Percentiles rank a stretch among this genome's conserved stretches.
These are phyloP conservation scores for Sedum album DNA, from an alignment of 164 flowering plant genomes.

Conservation along the genomic window DNA sequence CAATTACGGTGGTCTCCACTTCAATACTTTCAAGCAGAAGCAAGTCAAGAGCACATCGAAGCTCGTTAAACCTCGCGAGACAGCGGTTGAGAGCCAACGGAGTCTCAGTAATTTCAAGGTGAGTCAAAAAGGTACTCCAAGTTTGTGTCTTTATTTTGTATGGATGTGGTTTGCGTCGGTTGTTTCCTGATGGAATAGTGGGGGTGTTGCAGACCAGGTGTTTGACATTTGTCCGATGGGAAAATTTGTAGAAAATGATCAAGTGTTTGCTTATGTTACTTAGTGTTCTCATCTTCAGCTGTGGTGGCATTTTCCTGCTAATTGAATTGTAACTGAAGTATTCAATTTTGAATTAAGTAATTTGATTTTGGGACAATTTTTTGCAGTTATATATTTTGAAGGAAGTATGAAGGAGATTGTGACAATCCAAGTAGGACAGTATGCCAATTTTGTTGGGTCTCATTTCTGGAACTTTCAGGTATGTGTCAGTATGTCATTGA, in stretches of 20 bases:
- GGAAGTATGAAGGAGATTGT: conserved; percentile 68
- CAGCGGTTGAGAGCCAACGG: neutral
- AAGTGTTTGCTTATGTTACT: too few species aligned
- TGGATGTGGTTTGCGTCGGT: neutral
- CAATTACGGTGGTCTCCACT: neutral
- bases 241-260: neutral
- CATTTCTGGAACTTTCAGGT: conserved; percentile 98
- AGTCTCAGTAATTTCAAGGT: neutral
- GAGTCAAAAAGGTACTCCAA: neutral
- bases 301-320: neutral
- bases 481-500: neutral
- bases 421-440: conserved; percentile 76
- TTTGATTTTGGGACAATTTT: too few species aligned
- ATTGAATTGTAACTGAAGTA: neutral
- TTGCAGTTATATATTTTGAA: neutral
- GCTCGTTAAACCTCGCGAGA: neutral
- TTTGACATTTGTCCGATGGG: neutral
- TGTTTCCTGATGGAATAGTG: neutral
- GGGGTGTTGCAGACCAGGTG: neutral
- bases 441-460: conserved; percentile 81
- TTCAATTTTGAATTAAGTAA: too few species aligned
- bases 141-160: too few species aligned
- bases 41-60: neutral
- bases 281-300: too few species aligned
- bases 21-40: neutral